Base-by-base conservation (phyloP, 495 filamentous ascomycete species). In the Xylaria nigripes region DNA sequence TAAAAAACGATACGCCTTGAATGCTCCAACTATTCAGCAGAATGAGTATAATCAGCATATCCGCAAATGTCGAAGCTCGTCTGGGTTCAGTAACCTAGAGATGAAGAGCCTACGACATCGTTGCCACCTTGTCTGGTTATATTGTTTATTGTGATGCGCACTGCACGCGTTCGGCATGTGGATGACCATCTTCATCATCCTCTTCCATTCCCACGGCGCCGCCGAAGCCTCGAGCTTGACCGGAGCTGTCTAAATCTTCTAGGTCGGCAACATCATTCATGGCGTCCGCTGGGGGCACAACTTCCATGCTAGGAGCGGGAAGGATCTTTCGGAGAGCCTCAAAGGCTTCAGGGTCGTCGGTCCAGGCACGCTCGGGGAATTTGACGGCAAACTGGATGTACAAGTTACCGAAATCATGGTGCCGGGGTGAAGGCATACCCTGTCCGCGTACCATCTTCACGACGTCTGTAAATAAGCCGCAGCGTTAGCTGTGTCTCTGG, bases 371-470 rank as follows among this genome's bases (percentile, higher is more conserved):
- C 68, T 76, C 78, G 54, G 93, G 93, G 82, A 99, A 96, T 72
- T 94, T 95, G 75, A 99, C 90, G 57, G 87, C 83, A 76, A 99
- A 99, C 69, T 94, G 89, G 66, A 97, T 87, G 74, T 93, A 99
- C 56, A 99, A 82, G 73, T 97, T 99, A 56, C 93, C 93, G 67
- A 80, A 85, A 72, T 96, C 88, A 72, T 99, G 94, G 70, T 97
- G 94, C 55, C 94, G 86, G 72, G 82, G 86, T 0, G 94, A 95
- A 34, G 93, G 93, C 93, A 99, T 99, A 74, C 93, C 93, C 72
- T 99, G 94, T 49, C 90, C 91, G 58, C 86, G 86, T 64, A 99
- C 87, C 70, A 95, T 85, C 79, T 96, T 99, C 62, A 97, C 82
- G 40, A 85, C 73, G 61, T 87, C 93, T 97, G 32, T 19, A 19